phyloP scores from a whole-genome alignment of 2,329 filamentous ascomycete genomes.

The Aspergillus glaucus region DNA sequence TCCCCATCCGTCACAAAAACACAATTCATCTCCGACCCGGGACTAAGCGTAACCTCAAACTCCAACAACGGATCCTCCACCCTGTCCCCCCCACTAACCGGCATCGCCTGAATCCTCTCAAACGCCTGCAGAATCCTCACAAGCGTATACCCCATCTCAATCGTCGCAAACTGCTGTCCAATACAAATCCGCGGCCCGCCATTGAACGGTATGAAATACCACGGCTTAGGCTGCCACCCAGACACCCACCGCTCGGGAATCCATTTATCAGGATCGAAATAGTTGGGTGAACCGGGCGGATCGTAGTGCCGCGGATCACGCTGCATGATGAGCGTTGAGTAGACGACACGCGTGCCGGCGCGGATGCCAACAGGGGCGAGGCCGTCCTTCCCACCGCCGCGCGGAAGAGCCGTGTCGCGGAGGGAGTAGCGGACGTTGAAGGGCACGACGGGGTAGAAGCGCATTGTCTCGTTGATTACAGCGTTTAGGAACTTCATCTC shows the following conservation, averaged over 20 bases:
- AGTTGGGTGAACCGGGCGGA: slow-evolving; percentile 27
- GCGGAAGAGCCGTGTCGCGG: slow-evolving; percentile 67
- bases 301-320: slow-evolving; percentile 46
- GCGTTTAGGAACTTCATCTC: slow-evolving; percentile 73
- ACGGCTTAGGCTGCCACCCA: slow-evolving; percentile 46
- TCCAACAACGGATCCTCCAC: slow-evolving; percentile 30
- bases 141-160: slow-evolving; percentile 51
- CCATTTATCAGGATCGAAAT: slow-evolving; percentile 39
- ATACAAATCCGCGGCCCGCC: slow-evolving; percentile 51
- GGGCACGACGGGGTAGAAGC: slow-evolving; percentile 71
- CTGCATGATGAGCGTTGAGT: slow-evolving; percentile 50
- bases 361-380: slow-evolving; percentile 40
- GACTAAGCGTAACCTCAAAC: slow-evolving; percentile 36
- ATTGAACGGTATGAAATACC: slow-evolving; percentile 52
- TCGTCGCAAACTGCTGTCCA: slow-evolving; percentile 55
- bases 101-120: slow-evolving; percentile 30
- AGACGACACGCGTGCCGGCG: slow-evolving; percentile 43
- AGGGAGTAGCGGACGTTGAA: slow-evolving; percentile 71
- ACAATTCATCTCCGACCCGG: slow-evolving; percentile 34
- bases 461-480: slow-evolving; percentile 69
- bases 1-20: slow-evolving; percentile 30
- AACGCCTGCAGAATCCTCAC: slow-evolving; percentile 39
- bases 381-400: slow-evolving; percentile 50
- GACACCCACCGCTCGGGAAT: slow-evolving; percentile 48
- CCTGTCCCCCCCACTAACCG: slow-evolving; percentile 22